Evolutionary conservation across 768 basidiomycete genomes (phyloP), one percentile per base, ranked within the genome.

Genomic region (Termitomyces sp.): DNA sequence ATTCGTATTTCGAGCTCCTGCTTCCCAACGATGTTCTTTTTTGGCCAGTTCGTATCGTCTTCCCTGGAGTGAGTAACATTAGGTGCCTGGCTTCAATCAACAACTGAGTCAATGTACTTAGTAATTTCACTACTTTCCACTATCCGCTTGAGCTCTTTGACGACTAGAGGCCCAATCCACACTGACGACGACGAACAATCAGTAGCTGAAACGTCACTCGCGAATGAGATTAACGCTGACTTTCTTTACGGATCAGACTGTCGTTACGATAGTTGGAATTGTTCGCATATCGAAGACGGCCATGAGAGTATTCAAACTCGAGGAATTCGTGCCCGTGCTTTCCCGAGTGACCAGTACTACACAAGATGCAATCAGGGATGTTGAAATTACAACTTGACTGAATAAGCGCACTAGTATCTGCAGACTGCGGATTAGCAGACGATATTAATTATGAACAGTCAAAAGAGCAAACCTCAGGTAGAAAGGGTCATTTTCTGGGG

Each of bases 201-300:
- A 52, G 43, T 13, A 25, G 41, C 49, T 25, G 20, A 40, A 42
- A 16, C 12, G 9, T 42, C 20, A 27, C 29, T 29, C 23, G 47
- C 3, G 16, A 23, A 13, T 33, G 23, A 31, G 50, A 40, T 27
- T 2, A 54, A 12, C 18, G 81, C 93, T 64, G 62, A 97, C 95
- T 97, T 74, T 99, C 97, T 91, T 98, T 98, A 58, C 96, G 84
- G 68, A 99, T 98, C 46, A 99, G 76, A 70, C 88, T 90, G 74
- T 99, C 97, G 64, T 98, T 98, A 31, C 97, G 78, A 74, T 99
- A 99, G 73, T 99, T 99, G 10, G 96, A 98, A 78, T 98, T 98
- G 78, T 98, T 96, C 58, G 97, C 97, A 70, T 98, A 99, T 61
- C 97, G 84, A 52, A 98, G 81, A 60, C 96, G 88, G 36, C 96